These are phyloP conservation scores for Tulasnella sp. DNA, from an alignment of 768 basidiomycete species.

Conservation along the genomic window DNA sequence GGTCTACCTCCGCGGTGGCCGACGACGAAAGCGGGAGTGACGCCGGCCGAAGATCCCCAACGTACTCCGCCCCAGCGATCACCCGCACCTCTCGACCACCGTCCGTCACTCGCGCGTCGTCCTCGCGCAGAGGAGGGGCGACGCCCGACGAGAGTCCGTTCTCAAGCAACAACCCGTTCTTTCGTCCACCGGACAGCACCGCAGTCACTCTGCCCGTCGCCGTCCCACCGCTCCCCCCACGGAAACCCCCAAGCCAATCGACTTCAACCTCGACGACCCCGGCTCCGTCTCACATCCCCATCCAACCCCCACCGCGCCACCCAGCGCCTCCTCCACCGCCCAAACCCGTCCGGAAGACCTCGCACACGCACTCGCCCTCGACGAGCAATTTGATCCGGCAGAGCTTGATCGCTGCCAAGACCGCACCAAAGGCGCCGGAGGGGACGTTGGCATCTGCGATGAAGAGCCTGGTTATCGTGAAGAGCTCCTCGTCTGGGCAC, in stretches of 20 bases:
- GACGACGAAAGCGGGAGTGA: not conserved
- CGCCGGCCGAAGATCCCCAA: not conserved
- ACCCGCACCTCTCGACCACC: not conserved
- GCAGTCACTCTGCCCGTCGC: not conserved
- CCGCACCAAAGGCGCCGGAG: conserved; percentile 4
- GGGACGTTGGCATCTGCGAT: not conserved
- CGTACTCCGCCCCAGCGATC: not conserved
- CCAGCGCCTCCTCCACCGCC: conserved; percentile 3
- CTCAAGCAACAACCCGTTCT: conserved; percentile 2
- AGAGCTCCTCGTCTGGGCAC: not conserved
- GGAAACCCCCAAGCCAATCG: not conserved
- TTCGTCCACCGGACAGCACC: not conserved
- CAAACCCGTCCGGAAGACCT: not conserved
- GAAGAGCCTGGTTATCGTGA: conserved; percentile 6
- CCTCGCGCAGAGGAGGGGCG: not conserved
- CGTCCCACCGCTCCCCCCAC: conserved; percentile 3
- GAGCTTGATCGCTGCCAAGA: conserved; percentile 13
- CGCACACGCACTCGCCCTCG: not conserved
- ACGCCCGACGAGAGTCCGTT: not conserved
- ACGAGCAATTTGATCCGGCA: conserved; percentile 12
- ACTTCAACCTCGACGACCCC: not conserved
- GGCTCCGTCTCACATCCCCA: not conserved
- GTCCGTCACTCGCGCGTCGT: not conserved
- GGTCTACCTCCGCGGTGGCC: not conserved
- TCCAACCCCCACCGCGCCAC: conserved; percentile 2